Percentiles rank a stretch among this genome's conserved stretches.
phyloP scores from a whole-genome alignment of 2,329 filamentous ascomycete genomes.

The Pyrenochaeta sp. region DNA sequence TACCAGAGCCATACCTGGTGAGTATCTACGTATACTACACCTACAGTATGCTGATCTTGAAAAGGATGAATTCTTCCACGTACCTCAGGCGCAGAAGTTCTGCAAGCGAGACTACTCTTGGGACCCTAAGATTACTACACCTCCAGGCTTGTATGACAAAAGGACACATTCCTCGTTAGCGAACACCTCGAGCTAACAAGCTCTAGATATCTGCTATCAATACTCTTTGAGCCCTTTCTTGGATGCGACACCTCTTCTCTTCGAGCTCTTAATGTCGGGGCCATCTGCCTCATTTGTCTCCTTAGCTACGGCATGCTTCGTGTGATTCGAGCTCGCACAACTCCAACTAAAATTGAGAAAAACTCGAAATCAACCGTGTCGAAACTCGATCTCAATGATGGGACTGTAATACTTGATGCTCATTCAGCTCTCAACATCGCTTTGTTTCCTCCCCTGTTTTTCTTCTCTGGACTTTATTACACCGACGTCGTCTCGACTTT shows the following conservation, averaged over 20 bases:
- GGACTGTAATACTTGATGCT: slow-evolving; percentile 49
- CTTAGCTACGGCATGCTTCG: slow-evolving; percentile 35
- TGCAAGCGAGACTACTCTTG: slow-evolving; percentile 76
- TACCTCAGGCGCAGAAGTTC: slow-evolving; percentile 89
- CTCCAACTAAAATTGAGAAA: neutral
- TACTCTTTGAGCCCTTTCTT: slow-evolving; percentile 46
- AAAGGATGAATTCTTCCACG: slow-evolving; percentile 86
- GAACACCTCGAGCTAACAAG: slow-evolving; percentile 36
- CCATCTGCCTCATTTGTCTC: slow-evolving; percentile 46
- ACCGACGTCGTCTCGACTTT: slow-evolving; percentile 87
- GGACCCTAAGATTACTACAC: slow-evolving; percentile 98
- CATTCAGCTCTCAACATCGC: slow-evolving; percentile 80
- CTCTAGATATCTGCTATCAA: slow-evolving; percentile 53
- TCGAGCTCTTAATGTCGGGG: slow-evolving; percentile 48
- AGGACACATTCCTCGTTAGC: neutral
- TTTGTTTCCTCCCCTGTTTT: slow-evolving; percentile 89
- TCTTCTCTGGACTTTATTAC: slow-evolving; percentile 95
- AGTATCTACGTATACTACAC: slow-evolving; percentile 22
- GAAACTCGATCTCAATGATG: slow-evolving; percentile 17
- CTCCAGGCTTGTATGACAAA: slow-evolving; percentile 73
- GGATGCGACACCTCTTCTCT: slow-evolving; percentile 51
- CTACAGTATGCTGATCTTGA: slow-evolving; percentile 5
- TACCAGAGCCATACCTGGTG: slow-evolving; percentile 67
- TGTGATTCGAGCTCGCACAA: slow-evolving; percentile 14
- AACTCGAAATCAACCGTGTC: neutral